A percentile compares a stretch with the other conserved stretches of the same genome.
phyloP scores from a whole-genome alignment of 1,284 basidiomycete genomes.

The Cutaneotrichosporon cavernicola region DNA sequence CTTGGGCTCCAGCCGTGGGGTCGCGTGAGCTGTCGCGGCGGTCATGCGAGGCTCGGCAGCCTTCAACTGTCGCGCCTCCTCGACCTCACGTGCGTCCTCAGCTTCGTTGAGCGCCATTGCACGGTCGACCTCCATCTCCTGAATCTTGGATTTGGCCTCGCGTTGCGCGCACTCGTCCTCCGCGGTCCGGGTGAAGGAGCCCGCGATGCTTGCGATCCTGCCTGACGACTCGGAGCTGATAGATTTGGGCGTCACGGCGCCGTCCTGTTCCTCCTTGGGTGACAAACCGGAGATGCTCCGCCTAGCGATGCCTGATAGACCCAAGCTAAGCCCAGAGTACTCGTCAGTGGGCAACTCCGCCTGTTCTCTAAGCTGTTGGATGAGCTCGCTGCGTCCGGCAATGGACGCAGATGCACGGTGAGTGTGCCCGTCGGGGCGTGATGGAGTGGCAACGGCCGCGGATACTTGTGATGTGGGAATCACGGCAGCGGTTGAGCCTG shows the following conservation, averaged over 20 bases:
- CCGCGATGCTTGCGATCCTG: neutral
- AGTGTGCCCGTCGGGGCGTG: slow-evolving; percentile 21
- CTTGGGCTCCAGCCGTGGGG: neutral
- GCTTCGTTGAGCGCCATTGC: slow-evolving; percentile 41
- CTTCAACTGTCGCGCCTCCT: slow-evolving; percentile 31
- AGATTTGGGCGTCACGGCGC: neutral
- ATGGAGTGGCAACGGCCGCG: slow-evolving; percentile 29
- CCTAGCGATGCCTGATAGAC: slow-evolving; percentile 36
- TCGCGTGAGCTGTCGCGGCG: neutral
- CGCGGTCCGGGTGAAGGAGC: slow-evolving; percentile 2
- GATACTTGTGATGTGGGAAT: slow-evolving; percentile 5
- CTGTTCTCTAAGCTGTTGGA: slow-evolving; percentile 42
- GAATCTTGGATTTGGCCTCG: slow-evolving; percentile 30
- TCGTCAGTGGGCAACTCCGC: slow-evolving; percentile 18
- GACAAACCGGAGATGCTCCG: slow-evolving; percentile 31
- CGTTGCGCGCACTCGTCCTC: slow-evolving; percentile 17
- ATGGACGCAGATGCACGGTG: slow-evolving; percentile 19
- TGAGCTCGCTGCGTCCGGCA: slow-evolving; percentile 30
- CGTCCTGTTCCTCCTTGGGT: slow-evolving; percentile 32
- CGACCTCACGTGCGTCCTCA: slow-evolving; percentile 27
- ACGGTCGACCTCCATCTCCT: slow-evolving; percentile 44
- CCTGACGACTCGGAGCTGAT: neutral
- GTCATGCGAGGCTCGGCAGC: slow-evolving; percentile 9
- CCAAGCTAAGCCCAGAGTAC: slow-evolving; percentile 29
- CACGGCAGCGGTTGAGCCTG: slow-evolving; percentile 17